Evolutionary conservation across 2,329 filamentous ascomycete species (phyloP).

Genomic region (Colletotrichum navitas): DNA sequence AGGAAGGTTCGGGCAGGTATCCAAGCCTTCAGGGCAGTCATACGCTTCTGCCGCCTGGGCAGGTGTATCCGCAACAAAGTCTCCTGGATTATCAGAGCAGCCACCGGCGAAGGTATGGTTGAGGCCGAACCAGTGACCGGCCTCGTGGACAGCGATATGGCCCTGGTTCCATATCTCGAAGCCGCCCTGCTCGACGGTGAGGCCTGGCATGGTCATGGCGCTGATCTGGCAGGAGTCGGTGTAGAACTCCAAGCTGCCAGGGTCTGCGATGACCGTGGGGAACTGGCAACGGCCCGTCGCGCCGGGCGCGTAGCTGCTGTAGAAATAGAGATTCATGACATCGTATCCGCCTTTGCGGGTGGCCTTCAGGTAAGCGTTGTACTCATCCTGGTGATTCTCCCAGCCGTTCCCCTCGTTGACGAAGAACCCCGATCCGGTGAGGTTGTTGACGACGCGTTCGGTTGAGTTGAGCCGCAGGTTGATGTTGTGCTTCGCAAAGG

Average conservation of each 20-base stretch:
- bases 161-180: conserved; percentile 44
- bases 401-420: conserved; percentile 44
- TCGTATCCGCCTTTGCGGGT: conserved; percentile 55
- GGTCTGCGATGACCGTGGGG: conserved; percentile 46
- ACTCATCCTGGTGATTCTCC: conserved; percentile 36
- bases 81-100: conserved; percentile 48
- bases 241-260: conserved; percentile 18
- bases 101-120: conserved; percentile 58
- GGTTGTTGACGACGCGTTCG: conserved; percentile 45
- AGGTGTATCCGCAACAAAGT: conserved; percentile 56
- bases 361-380: conserved; percentile 28
- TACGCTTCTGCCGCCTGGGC: conserved; percentile 46
- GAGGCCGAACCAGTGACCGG: conserved; percentile 60
- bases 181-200: conserved; percentile 28
- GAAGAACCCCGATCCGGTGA: conserved; percentile 44
- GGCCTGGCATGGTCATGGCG: conserved; percentile 39
- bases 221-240: conserved; percentile 34
- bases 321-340: conserved; percentile 62
- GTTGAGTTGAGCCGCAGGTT: conserved; percentile 46
- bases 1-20: conserved; percentile 44
- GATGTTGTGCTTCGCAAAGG: conserved; percentile 45
- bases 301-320: conserved; percentile 52
- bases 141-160: conserved; percentile 51
- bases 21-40: conserved; percentile 39
- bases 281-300: conserved; percentile 61